A percentile compares a stretch with the other conserved stretches of the same genome.
These are phyloP conservation scores for Wickerhamomyces canadensis DNA, from an alignment of 805 yeast genomes.

Conservation along the genomic window DNA sequence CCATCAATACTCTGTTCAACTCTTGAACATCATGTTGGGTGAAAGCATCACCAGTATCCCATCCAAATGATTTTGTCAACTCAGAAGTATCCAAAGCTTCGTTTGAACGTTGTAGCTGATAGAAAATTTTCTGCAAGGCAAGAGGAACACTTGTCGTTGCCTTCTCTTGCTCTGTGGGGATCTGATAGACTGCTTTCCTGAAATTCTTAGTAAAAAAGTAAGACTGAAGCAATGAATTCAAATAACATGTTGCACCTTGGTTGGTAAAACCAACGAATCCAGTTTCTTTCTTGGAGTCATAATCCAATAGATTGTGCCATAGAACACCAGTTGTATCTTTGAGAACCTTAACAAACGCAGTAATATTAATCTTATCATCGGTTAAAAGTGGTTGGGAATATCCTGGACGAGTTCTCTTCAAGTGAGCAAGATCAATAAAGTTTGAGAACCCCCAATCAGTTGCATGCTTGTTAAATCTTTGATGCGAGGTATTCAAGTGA, in stretches of 20 bases:
- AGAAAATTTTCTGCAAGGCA: slow-evolving; percentile 85
- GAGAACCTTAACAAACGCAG: slow-evolving; percentile 71
- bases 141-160: slow-evolving; percentile 62
- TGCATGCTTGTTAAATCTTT: slow-evolving; percentile 69
- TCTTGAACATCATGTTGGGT: slow-evolving; percentile 99
- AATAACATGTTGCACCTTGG: slow-evolving; percentile 98
- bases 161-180: slow-evolving; percentile 66
- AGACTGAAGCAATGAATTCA: slow-evolving; percentile 23
- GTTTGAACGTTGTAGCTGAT: slow-evolving; percentile 64
- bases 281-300: slow-evolving; percentile 80
- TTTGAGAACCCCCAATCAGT: slow-evolving; percentile 96
- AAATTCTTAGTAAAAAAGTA: slow-evolving; percentile 77
- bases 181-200: slow-evolving; percentile 79
- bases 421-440: slow-evolving; percentile 50
- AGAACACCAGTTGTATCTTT: slow-evolving; percentile 91
- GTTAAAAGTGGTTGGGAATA: slow-evolving; percentile 32
- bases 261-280: slow-evolving; percentile 91
- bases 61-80: slow-evolving; percentile 88
- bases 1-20: slow-evolving; percentile 92
- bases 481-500: slow-evolving; percentile 60
- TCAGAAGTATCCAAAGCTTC: slow-evolving; percentile 81
- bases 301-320: slow-evolving; percentile 83
- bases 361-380: slow-evolving; percentile 57
- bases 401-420: slow-evolving; percentile 22
- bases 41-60: slow-evolving; percentile 94